Base-by-base conservation (phyloP, 2,329 filamentous ascomycete species). In the Lasiodiplodia theobromae region DNA sequence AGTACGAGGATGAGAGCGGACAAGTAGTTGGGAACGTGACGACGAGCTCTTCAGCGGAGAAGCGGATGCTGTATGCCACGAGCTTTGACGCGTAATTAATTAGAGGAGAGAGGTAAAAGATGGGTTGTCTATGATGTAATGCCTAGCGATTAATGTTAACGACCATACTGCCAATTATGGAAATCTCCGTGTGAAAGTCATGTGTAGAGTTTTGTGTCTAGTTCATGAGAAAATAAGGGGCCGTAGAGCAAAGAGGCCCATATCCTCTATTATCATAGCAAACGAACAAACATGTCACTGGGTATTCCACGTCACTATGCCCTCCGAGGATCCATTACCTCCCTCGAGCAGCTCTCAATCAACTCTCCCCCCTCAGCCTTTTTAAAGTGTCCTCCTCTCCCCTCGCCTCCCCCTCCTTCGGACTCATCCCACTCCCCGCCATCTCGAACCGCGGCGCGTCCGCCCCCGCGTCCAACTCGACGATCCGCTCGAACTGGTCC, bases 1-100 rank as follows among this genome's bases (percentile, higher is more conserved):
- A 70, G 14, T 47, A 62, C 21, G 67, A 68, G 40, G 16, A 68
- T 63, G 74, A 71, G 37, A 71, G 77, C 70, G 71, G 65, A 2
- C 52, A 44, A 2, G 65, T 67, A 4, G 49, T 34, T 4, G 66
- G 66, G 2, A 68, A 68, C 37, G 57, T 63, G 44, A 68, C 66
- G 14, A 31, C 66, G 18, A 18, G 12, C 4, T 54, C n/a, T 4
- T 44, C 31, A 8, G 25, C 16, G 44, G 53, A 60, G 21, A 67
- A 10, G 54, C 51, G 65, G 54, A 37, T 58, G 40, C 12, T 58
- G 18, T 67, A 67, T 38, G 28, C 58, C 4, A 53, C 23, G 6
- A 52, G 64, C n/a, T 57, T 67, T 37, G 38, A 47, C 1, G 38
- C 57, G 14, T 60, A 16, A 60, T 47, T 47, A 18, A 47, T 21